These are phyloP conservation scores for Crepidotus sp. DNA, from an alignment of 1,284 basidiomycete genomes.

Conservation along the genomic window DNA sequence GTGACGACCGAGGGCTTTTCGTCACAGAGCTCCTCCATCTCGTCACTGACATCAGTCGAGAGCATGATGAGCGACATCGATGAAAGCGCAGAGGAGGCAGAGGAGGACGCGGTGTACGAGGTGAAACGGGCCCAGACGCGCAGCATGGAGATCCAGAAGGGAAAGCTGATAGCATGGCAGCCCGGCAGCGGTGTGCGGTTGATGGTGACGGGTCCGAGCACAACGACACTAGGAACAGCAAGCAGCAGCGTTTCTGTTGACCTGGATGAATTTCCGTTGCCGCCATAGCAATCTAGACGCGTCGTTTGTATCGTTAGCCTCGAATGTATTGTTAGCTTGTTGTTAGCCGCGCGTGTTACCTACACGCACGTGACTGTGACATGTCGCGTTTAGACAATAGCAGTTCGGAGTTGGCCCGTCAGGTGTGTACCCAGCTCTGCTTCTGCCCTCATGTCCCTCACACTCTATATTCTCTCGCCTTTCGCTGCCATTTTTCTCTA, in stretches of 20 bases:
- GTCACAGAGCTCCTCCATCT: slow-evolving; percentile 11
- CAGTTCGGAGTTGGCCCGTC: background rate
- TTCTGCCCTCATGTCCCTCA: slow-evolving; percentile 5
- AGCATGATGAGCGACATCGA: slow-evolving; percentile 19
- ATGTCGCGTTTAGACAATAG: background rate
- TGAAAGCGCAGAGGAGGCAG: slow-evolving; percentile 16
- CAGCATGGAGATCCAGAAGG: slow-evolving; percentile 40
- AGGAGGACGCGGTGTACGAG: slow-evolving; percentile 31
- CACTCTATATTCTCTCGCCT: slow-evolving; percentile 19
- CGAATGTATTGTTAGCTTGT: too few species aligned
- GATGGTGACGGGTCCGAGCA: slow-evolving; percentile 30
- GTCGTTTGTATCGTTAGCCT: slow-evolving; percentile 15
- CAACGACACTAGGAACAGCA: slow-evolving; percentile 26
- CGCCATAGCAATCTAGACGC: slow-evolving; percentile 23
- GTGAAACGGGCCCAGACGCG: slow-evolving; percentile 36
- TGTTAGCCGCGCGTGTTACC: too few species aligned
- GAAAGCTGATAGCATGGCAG: slow-evolving; percentile 30
- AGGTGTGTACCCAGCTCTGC: background rate
- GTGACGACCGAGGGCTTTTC: slow-evolving; percentile 11
- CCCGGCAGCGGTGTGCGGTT: slow-evolving; percentile 21
- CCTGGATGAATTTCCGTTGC: slow-evolving; percentile 37
- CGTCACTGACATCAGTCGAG: slow-evolving; percentile 24
- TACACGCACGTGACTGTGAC: background rate
- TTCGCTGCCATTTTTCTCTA: slow-evolving; percentile 23
- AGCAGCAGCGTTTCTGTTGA: slow-evolving; percentile 31